A percentile compares a stretch with the other conserved stretches of the same genome.
These are phyloP conservation scores for Gloeophyllum trabeum DNA, from an alignment of 768 basidiomycete genomes.

Conservation along the genomic window DNA sequence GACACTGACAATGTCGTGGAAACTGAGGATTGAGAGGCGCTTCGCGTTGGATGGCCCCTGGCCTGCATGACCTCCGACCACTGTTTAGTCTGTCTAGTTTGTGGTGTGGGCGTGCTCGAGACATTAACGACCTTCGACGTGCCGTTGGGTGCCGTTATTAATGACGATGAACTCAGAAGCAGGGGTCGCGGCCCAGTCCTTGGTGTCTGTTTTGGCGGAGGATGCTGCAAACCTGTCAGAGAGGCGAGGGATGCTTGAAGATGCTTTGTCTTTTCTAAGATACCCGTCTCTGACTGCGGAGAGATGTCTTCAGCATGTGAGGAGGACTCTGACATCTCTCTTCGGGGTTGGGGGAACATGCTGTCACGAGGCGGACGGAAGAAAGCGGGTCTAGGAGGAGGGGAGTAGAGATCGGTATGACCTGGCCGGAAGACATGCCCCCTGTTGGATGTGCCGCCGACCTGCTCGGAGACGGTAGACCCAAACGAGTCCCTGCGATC, in stretches of 20 bases:
- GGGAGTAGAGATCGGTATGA: slow-evolving; percentile 22
- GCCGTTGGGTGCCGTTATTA: slow-evolving; percentile 8
- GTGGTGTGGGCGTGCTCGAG: too few relatives aligned
- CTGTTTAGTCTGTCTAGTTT: too few relatives aligned
- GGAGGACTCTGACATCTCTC: slow-evolving; percentile 7
- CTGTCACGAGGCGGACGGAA: slow-evolving; percentile 51
- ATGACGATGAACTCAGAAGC: slow-evolving; percentile 37
- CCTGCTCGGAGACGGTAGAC: too few relatives aligned
- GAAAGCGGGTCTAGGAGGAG: slow-evolving; percentile 45
- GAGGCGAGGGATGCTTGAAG: slow-evolving; percentile 33
- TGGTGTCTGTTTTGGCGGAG: slow-evolving; percentile 20
- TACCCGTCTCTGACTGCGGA: slow-evolving; percentile 14
- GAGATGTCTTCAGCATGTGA: slow-evolving; percentile 2
- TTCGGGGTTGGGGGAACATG: slow-evolving; percentile 26
- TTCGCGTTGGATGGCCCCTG: slow-evolving; percentile 18
- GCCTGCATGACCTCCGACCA: neutral
- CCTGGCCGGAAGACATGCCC: too few relatives aligned
- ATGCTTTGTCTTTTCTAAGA: slow-evolving; percentile 26
- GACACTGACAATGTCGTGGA: slow-evolving; percentile 38
- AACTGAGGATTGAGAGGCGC: slow-evolving; percentile 50
- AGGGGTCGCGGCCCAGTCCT: slow-evolving; percentile 58
- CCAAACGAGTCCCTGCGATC: too few relatives aligned
- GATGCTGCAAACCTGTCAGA: slow-evolving; percentile 20
- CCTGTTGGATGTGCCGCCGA: too few relatives aligned
- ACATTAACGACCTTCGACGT: slow-evolving; percentile 10